Conservation (phyloP, 345 rosid species). For the Eutrema japonicum region DNA sequence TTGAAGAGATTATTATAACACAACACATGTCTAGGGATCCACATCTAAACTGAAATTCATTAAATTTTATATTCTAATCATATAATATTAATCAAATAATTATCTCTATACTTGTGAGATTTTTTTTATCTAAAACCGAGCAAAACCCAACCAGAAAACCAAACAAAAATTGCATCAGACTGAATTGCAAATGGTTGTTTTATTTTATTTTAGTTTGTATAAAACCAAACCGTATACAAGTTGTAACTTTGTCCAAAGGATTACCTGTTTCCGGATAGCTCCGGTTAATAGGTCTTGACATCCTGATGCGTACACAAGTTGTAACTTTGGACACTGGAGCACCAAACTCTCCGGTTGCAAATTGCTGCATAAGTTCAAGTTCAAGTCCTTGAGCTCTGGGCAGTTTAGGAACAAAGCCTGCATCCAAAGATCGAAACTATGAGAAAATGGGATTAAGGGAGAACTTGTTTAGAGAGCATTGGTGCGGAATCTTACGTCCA, state of each 20-base stretch:
- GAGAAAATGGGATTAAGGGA: constrained; percentile 16
- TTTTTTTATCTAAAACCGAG: neutral
- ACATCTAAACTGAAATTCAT: neutral
- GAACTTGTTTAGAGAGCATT: neutral
- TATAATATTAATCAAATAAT: neutral
- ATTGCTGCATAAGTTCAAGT: constrained; percentile 76
- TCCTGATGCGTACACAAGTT: constrained; percentile 79
- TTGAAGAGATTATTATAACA: neutral
- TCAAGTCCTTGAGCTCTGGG: constrained; percentile 87
- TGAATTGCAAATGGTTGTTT: constrained; percentile 2
- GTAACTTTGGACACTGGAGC: constrained; percentile 87
- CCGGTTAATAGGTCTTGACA: constrained; percentile 66
- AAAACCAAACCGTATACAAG: neutral
- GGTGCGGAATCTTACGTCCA: constrained; percentile 69
- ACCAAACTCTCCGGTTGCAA: constrained; percentile 75
- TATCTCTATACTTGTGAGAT: neutral
- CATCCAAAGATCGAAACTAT: constrained; percentile 46
- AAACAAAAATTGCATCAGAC: neutral
- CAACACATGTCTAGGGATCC: constrained; percentile 11
- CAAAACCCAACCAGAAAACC: neutral
- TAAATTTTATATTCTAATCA: neutral
- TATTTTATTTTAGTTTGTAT: neutral
- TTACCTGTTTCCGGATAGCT: constrained; percentile 83
- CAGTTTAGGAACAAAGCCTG: constrained; percentile 92
- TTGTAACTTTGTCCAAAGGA: constrained; percentile 2